Percentiles rank a stretch among this genome's conserved stretches.
phyloP scores from a whole-genome alignment of 306 rosid species.

The Pyrus bretschneideri region DNA sequence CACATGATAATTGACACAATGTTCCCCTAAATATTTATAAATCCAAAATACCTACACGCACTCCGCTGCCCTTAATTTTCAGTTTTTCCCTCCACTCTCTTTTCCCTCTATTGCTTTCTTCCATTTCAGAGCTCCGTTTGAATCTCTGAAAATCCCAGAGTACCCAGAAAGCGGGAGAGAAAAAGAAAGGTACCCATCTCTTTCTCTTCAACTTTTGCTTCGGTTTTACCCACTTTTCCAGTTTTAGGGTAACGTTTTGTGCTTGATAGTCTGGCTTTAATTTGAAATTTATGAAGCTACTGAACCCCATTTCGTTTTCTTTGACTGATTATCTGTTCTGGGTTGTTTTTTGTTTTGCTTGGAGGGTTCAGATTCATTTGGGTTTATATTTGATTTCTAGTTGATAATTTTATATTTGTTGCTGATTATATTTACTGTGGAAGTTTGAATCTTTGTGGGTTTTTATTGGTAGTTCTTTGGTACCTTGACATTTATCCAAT shows the following conservation, averaged over 20 bases:
- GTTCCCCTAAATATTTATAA: background rate
- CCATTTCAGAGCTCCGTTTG: constrained; percentile 6
- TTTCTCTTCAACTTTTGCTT: background rate
- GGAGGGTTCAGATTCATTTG: background rate
- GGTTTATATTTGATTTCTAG: background rate
- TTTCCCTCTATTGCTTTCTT: background rate
- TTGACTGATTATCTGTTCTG: background rate
- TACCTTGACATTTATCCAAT: background rate
- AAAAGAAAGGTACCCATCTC: constrained; percentile 22
- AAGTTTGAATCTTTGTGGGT: constrained; percentile 8
- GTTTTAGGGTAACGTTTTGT: constrained; percentile 19
- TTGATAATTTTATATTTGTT: constrained; percentile 2
- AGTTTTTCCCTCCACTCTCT: constrained; percentile 48
- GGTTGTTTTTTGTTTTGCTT: background rate
- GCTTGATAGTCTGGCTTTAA: background rate
- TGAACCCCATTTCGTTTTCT: background rate
- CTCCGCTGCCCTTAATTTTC: constrained; percentile 12
- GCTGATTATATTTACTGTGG: constrained; percentile 28
- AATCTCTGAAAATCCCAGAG: background rate
- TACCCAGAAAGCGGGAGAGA: background rate
- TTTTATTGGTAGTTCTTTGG: background rate
- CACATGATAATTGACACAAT: background rate
- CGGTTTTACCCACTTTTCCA: background rate
- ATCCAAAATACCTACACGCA: background rate
- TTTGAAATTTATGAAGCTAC: background rate